These are phyloP conservation scores for Xerocomus nothofagi DNA, from an alignment of 1,284 basidiomycete genomes.

Conservation along the genomic window DNA sequence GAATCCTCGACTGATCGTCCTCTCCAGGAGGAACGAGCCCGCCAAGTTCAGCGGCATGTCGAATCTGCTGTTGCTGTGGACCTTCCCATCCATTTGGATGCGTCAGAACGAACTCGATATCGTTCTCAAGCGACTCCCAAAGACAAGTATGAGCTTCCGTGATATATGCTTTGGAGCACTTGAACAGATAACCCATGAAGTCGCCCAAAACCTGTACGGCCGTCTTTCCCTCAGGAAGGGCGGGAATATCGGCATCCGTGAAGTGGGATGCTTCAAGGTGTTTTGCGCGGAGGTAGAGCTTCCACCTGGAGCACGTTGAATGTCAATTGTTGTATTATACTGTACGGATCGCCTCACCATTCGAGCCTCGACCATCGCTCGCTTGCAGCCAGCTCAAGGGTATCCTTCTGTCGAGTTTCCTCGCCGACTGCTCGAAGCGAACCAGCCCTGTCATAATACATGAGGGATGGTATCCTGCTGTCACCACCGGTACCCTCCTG, in stretches of 20 bases:
- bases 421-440: constrained; percentile 48
- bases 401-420: constrained; percentile 42
- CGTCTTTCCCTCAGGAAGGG: constrained; percentile 46
- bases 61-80: constrained; percentile 38
- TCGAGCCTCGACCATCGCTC: constrained; percentile 46
- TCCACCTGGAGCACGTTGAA: constrained; percentile 45
- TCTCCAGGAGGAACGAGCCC: constrained; percentile 29
- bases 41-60: constrained; percentile 36
- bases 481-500: constrained; percentile 40
- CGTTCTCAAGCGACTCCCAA: constrained; percentile 35
- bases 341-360: constrained; percentile 38
- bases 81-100: constrained; percentile 48
- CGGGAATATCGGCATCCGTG: constrained; percentile 35
- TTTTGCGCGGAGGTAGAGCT: constrained; percentile 49
- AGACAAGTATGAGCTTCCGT: constrained; percentile 42
- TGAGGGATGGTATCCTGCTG: constrained; percentile 52
- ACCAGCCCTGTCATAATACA: constrained; percentile 50
- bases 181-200: constrained; percentile 49
- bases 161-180: constrained; percentile 46
- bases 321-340: neutral
- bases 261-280: constrained; percentile 28
- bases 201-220: constrained; percentile 49
- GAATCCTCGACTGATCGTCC: constrained; percentile 35
- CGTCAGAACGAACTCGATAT: constrained; percentile 37
- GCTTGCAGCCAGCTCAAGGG: constrained; percentile 40